These are phyloP conservation scores for Paraphaeosphaeria sporulosa DNA, from an alignment of 2,329 filamentous ascomycete species.

Conservation along the genomic window DNA sequence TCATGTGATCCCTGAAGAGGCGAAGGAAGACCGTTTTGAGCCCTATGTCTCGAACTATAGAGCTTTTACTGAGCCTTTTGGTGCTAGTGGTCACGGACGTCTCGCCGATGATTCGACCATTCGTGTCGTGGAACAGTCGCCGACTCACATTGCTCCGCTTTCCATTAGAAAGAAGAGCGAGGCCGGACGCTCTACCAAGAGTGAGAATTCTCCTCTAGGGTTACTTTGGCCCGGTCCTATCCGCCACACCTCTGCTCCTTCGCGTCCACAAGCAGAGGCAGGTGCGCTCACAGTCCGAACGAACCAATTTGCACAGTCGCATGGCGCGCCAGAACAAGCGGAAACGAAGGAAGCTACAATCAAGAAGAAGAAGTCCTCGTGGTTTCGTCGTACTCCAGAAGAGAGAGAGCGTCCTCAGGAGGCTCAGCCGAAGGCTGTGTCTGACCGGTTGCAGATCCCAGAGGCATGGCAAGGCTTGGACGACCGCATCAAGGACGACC, in stretches of 20 bases:
- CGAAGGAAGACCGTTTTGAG: constrained; percentile 45
- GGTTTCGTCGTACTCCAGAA: constrained; percentile 52
- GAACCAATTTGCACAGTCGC: constrained; percentile 15
- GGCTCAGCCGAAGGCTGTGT: constrained; percentile 35
- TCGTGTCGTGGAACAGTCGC: constrained; percentile 63
- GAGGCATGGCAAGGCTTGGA: constrained; percentile 47
- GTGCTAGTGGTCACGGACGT: constrained; percentile 30
- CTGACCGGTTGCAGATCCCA: constrained; percentile 39
- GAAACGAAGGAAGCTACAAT: constrained; percentile 37
- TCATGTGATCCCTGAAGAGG: constrained; percentile 62
- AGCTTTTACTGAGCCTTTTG: constrained; percentile 54
- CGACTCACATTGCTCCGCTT: constrained; percentile 60
- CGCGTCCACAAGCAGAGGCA: constrained; percentile 32
- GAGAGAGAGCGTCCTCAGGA: constrained; percentile 45
- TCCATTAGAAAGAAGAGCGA: constrained; percentile 62
- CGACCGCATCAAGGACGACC: constrained; percentile 41
- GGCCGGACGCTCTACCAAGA: constrained; percentile 37
- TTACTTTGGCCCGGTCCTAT: constrained; percentile 27
- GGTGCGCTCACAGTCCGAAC: constrained; percentile 28
- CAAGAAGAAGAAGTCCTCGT: constrained; percentile 56
- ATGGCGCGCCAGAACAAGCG: constrained; percentile 10
- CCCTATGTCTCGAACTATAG: constrained; percentile 41
- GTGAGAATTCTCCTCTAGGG: constrained; percentile 20
- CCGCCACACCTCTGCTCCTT: constrained; percentile 21
- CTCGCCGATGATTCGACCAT: constrained; percentile 57